phyloP scores from a whole-genome alignment of 805 yeast genomes.

The Starmerella sirachaensis region DNA sequence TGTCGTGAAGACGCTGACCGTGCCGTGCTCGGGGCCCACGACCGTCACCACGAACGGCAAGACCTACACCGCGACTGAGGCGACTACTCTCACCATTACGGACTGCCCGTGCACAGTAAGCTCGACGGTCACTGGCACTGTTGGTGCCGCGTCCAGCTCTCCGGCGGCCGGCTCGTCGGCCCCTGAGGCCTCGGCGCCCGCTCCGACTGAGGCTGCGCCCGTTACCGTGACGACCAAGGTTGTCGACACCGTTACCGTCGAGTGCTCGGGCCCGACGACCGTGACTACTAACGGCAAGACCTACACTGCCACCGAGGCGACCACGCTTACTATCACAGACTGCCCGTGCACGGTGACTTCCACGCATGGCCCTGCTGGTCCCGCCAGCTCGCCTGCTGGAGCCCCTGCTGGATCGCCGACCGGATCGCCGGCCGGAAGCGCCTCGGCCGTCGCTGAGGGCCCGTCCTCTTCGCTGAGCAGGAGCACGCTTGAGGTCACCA shows the following conservation, averaged over 20 bases:
- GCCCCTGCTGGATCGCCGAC: conserved; percentile 3
- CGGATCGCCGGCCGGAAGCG: conserved; percentile 31
- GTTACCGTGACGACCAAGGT: conserved; percentile 9
- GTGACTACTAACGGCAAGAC: conserved; percentile 27
- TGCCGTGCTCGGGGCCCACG: conserved; percentile 69
- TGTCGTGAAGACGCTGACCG: conserved; percentile 38
- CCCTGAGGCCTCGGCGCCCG: not conserved
- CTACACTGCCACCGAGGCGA: conserved; percentile 56
- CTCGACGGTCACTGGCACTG: conserved; percentile 38
- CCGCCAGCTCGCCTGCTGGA: conserved; percentile 4
- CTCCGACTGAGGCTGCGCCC: not conserved
- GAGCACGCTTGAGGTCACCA: conserved; percentile 1
- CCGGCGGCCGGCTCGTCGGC: conserved; percentile 13
- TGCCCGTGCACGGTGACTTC: conserved; percentile 18
- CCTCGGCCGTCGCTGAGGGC: conserved; percentile 30
- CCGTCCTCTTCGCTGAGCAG: conserved; percentile 43
- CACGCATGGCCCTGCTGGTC: conserved; percentile 5
- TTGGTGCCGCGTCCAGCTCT: conserved; percentile 24
- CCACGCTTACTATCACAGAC: conserved; percentile 60
- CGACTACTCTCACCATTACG: conserved; percentile 76
- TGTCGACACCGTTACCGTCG: conserved; percentile 26
- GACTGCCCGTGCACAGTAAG: conserved; percentile 84
- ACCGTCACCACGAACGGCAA: conserved; percentile 35
- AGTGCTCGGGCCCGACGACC: conserved; percentile 42
- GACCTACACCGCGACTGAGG: conserved; percentile 41